Percentiles rank a stretch among this genome's conserved stretches.
Conservation (phyloP, 1,139 yeast species). For the Geotrichum macrosporum region DNA sequence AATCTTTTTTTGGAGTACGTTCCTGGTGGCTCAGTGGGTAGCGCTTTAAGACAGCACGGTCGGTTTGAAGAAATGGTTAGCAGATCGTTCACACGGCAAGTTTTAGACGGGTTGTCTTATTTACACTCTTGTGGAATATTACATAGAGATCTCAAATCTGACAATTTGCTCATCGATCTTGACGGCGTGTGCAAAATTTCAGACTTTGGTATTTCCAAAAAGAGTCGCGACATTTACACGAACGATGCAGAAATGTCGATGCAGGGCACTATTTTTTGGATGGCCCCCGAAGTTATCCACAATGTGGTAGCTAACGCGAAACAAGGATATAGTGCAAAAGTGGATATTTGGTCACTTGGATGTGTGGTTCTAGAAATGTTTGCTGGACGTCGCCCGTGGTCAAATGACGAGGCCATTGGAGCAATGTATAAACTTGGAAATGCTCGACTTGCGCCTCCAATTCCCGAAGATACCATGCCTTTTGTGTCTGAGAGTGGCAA, state of each 20-base stretch:
- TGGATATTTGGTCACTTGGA: slow-evolving; percentile 71
- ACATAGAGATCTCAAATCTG: slow-evolving; percentile 96
- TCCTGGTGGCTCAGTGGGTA: slow-evolving; percentile 95
- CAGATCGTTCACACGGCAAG: slow-evolving; percentile 71
- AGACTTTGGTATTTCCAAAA: slow-evolving; percentile 93
- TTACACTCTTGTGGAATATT: slow-evolving; percentile 81
- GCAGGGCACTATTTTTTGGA: slow-evolving; percentile 99
- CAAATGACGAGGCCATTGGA: slow-evolving; percentile 50
- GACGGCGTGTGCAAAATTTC: slow-evolving; percentile 96
- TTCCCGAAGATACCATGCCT: slow-evolving; percentile 76
- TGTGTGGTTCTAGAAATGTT: slow-evolving; percentile 95
- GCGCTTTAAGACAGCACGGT: slow-evolving; percentile 78
- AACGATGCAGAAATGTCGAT: slow-evolving; percentile 94
- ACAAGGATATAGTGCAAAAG: slow-evolving; percentile 95
- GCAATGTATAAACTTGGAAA: slow-evolving; percentile 60
- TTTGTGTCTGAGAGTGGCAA: slow-evolving; percentile 61
- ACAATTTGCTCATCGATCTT: slow-evolving; percentile 77
- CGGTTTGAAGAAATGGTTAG: slow-evolving; percentile 76
- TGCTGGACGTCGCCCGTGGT: slow-evolving; percentile 54
- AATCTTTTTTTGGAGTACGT: slow-evolving; percentile 90
- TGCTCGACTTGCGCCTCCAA: slow-evolving; percentile 85
- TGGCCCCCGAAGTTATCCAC: slow-evolving; percentile 98
- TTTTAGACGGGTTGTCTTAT: slow-evolving; percentile 76
- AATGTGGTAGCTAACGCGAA: slow-evolving; percentile 68
- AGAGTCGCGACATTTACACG: slow-evolving; percentile 78